These are phyloP conservation scores for Psophocarpus tetragonolobus DNA, from an alignment of 306 rosid genomes.

Conservation along the genomic window DNA sequence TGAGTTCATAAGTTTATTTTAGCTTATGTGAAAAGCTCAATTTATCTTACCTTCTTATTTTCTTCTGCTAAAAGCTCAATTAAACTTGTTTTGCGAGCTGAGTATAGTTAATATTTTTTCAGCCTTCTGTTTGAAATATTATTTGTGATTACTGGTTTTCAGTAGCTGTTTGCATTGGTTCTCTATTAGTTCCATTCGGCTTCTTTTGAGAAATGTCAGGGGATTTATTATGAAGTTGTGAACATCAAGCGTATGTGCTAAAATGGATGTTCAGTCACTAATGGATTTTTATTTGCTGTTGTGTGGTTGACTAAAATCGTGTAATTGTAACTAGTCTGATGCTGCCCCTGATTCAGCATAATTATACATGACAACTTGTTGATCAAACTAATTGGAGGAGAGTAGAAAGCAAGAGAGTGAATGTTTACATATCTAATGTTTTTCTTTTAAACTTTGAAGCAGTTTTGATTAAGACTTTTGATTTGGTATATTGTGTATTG, in stretches of 20 bases:
- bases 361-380: background rate
- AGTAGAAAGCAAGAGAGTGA: background rate
- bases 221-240: background rate
- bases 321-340: background rate
- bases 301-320: background rate
- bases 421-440: background rate
- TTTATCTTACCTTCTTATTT: too few relatives aligned
- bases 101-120: background rate
- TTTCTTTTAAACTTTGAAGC: background rate
- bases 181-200: background rate
- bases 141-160: background rate
- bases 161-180: background rate
- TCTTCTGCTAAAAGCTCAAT: too few relatives aligned
- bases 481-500: background rate
- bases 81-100: background rate
- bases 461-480: background rate
- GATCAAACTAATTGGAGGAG: background rate
- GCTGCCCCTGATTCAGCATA: background rate
- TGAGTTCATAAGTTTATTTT: too few relatives aligned
- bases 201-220: background rate
- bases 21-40: too few relatives aligned
- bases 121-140: background rate
- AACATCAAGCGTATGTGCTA: background rate
- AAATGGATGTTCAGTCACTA: background rate
- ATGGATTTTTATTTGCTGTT: background rate